Percentiles rank a stretch among this genome's conserved stretches.
Evolutionary conservation across 1,284 basidiomycete species (phyloP).

Genomic region (Pholiota adiposa): DNA sequence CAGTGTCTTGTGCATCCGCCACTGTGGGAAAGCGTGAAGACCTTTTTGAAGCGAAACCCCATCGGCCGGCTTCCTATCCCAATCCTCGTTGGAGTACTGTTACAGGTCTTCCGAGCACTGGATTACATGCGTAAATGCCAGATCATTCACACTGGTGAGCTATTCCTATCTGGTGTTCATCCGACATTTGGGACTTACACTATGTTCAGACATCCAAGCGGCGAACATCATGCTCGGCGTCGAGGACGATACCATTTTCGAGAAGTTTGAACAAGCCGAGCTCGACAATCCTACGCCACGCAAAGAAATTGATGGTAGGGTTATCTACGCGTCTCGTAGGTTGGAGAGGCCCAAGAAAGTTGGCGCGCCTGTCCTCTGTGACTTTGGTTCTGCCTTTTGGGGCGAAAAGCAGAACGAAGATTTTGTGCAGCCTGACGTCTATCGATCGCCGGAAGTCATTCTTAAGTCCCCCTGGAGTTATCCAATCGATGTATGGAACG

Average conservation of each 20-base stretch:
- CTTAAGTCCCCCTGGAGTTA: slow-evolving; percentile 14
- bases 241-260: neutral
- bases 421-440: slow-evolving; percentile 11
- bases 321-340: neutral
- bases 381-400: slow-evolving; percentile 10
- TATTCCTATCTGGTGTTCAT: neutral
- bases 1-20: neutral
- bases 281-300: slow-evolving; percentile 1
- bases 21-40: neutral
- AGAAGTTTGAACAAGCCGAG: slow-evolving; percentile 7
- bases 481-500: slow-evolving; percentile 20
- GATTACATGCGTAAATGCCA: neutral
- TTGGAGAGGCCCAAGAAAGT: neutral
- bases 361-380: slow-evolving; percentile 13
- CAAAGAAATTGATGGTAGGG: neutral
- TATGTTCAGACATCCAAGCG: neutral
- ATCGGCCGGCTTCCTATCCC: neutral
- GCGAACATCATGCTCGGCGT: slow-evolving; percentile 5
- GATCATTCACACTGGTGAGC: neutral
- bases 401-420: slow-evolving; percentile 1
- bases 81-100: neutral
- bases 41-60: neutral
- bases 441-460: slow-evolving; percentile 20
- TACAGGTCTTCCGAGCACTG: neutral
- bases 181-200: too few relatives aligned